Conservation (phyloP, 2,329 filamentous ascomycete species). For the Hypoxylon sp. region DNA sequence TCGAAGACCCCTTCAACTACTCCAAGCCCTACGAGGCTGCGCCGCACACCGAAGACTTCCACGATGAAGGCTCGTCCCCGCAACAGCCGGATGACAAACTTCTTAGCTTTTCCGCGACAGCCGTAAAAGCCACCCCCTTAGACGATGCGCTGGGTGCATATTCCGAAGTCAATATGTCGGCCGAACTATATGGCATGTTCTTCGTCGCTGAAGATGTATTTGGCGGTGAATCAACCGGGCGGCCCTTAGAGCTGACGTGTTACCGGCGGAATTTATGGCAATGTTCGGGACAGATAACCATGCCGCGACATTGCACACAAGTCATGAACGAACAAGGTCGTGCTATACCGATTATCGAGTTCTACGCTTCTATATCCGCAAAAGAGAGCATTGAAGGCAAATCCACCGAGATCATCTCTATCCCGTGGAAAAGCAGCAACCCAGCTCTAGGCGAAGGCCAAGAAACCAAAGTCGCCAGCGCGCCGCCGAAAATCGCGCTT, state of each 20-base stretch:
- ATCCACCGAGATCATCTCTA: constrained; percentile 92
- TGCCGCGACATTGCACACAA: constrained; percentile 80
- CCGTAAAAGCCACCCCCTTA: constrained; percentile 72
- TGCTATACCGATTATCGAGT: constrained; percentile 80
- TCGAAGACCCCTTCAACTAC: constrained; percentile 76
- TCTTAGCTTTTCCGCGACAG: constrained; percentile 78
- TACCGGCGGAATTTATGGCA: constrained; percentile 96
- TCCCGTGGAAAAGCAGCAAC: constrained; percentile 91
- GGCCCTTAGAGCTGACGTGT: constrained; percentile 88
- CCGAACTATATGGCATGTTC: constrained; percentile 90
- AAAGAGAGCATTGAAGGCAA: constrained; percentile 95
- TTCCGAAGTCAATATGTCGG: constrained; percentile 76
- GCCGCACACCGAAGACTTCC: constrained; percentile 60
- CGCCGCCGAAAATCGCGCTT: constrained; percentile 69
- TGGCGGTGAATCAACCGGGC: constrained; percentile 68
- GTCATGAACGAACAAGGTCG: constrained; percentile 81
- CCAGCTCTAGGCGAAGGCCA: constrained; percentile 62
- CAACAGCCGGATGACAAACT: constrained; percentile 77
- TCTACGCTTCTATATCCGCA: constrained; percentile 86
- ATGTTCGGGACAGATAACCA: constrained; percentile 86
- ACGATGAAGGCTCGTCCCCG: constrained; percentile 64
- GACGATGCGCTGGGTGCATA: constrained; percentile 74
- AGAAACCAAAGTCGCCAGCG: constrained; percentile 64
- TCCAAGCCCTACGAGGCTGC: constrained; percentile 64
- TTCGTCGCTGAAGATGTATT: constrained; percentile 88